Base-by-base conservation (phyloP, 176 grass and related monocot genomes). In the Paspalum notatum region DNA sequence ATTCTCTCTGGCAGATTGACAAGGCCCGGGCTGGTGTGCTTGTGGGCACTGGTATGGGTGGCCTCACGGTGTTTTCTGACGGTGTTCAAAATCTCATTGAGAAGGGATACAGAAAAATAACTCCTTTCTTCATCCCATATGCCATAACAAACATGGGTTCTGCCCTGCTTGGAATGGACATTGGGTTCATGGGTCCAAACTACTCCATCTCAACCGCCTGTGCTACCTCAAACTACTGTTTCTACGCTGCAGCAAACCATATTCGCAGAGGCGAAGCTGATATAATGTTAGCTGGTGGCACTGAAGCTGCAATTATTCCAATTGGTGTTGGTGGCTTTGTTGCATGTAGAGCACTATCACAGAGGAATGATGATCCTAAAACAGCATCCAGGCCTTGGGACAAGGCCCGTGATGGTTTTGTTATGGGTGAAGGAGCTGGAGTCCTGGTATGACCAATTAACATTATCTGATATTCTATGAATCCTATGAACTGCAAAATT, bases 361-460 rank as follows among this genome's bases (percentile, higher is more conserved):
- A 99, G 61, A 95, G 97, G 82, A 99, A 99, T 42, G 90, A 96
- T 90, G 90, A 99, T 61, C 97, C 97, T 21, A 93, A 93, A 90
- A 99, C 97, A 59, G 97, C 97, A 87, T 99, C 96, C 12, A 89
- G 97, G 83, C 97, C 97, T 74, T 99, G 97, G 97, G 97, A 99
- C 89, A 91, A 82, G 72, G 93, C 57, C 2, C 92, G 97, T 44
- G 97, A 99, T 95, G 97, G 97, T 70, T 99, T 99, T 72, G 97
- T 99, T 38, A 99, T 99, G 97, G 96, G 97, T 53, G 97, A 99
- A 89, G 97, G 97, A 87, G 92, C 97, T 72, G 97, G 97, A 87
- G 76, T 96, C 74, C 68, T 99, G 91, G 97, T 98, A 95, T 44
- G 58, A 46, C 39, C 24, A 52, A 77, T 16, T 57, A 25, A 66